These are phyloP conservation scores for Beta lomatogona DNA, from an alignment of 179 eudicot species.

Conservation along the genomic window DNA sequence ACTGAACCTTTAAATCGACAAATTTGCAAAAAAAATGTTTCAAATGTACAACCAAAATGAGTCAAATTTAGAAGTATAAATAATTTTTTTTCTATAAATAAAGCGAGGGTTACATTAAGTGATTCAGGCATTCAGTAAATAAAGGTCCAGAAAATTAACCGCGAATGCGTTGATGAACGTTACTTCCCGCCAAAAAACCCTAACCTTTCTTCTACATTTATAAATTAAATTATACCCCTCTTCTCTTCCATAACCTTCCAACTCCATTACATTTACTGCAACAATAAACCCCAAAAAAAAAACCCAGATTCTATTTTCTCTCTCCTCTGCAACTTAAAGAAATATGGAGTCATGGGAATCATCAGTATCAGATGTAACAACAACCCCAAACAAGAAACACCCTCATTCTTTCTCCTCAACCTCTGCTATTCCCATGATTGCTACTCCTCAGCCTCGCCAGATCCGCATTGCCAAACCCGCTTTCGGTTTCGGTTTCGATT, in stretches of 20 bases:
- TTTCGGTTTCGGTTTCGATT: background rate
- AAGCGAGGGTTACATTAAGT: no score
- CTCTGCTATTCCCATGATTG: background rate
- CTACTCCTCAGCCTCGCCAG: conserved; percentile 2
- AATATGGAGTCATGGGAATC: conserved; percentile 6
- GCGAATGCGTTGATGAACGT: no score
- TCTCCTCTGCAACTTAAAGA: background rate
- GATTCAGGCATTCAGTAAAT: no score
- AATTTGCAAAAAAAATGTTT: no score
- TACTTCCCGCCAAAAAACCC: no score
- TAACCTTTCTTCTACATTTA: no score
- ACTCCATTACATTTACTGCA: background rate
- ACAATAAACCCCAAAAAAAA: no score
- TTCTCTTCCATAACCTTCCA: background rate
- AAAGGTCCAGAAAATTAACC: no score
- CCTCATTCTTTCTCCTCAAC: background rate
- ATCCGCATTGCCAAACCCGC: background rate
- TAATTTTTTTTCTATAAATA: no score
- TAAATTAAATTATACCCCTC: background rate
- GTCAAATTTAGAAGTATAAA: no score
- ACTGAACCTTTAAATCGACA: no score
- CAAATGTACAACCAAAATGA: no score
- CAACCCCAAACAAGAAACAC: background rate
- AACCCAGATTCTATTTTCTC: background rate
- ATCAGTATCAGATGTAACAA: background rate